phyloP scores from a whole-genome alignment of 768 basidiomycete genomes.

The Coprinopsis marcescibilis region DNA sequence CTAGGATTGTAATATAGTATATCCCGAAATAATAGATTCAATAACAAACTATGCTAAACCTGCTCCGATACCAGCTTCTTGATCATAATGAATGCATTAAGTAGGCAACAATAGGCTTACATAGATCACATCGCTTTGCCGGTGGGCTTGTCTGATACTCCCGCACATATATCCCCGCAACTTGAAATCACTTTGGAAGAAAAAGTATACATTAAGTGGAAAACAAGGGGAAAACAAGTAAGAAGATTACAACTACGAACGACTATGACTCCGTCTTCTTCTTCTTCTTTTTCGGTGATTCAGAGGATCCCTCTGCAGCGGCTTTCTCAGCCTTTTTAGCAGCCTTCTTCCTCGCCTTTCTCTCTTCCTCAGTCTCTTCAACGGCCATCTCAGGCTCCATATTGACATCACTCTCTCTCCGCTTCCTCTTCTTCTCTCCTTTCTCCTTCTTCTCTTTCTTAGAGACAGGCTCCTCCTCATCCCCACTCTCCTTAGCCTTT shows the following conservation, averaged over 20 bases:
- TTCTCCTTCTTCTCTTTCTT: conserved; percentile 36
- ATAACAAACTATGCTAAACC: no score
- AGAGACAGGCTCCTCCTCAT: conserved; percentile 28
- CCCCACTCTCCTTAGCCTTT: conserved; percentile 30
- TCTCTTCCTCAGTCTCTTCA: conserved; percentile 78
- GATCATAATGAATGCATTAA: no score
- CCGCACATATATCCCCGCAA: no score
- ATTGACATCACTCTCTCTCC: conserved; percentile 30
- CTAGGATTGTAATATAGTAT: no score
- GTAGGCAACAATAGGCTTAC: no score
- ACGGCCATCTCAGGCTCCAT: conserved; percentile 30
- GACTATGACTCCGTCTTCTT: conserved; percentile 35
- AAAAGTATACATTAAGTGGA: not conserved
- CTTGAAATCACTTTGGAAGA: no score
- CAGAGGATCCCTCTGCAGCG: conserved; percentile 17
- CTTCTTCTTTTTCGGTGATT: conserved; percentile 50
- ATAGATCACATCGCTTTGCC: no score
- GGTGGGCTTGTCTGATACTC: no score
- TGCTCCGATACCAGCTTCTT: no score
- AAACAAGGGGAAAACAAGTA: not conserved
- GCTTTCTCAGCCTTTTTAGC: conserved; percentile 53
- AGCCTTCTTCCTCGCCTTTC: conserved; percentile 77
- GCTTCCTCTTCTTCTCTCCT: conserved; percentile 41
- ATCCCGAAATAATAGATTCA: no score
- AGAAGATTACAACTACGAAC: not conserved